Evolutionary conservation across 2,329 filamentous ascomycete species (phyloP).

Genomic region (Aplosporella prunicola): DNA sequence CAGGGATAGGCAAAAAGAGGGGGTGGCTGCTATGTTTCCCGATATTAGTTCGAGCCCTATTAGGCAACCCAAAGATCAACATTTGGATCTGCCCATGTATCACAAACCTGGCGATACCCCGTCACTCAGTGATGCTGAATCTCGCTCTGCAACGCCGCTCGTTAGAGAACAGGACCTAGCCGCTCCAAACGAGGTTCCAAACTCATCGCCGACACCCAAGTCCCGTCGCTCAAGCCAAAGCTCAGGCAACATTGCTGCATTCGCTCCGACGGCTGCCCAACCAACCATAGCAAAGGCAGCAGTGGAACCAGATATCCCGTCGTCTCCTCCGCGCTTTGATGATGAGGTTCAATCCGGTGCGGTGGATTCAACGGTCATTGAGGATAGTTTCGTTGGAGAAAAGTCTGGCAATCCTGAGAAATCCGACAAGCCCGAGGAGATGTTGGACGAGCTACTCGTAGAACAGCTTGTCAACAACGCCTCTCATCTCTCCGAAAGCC

Average conservation of each 20-base stretch:
- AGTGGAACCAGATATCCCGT: constrained; percentile 8
- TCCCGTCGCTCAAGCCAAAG: constrained; percentile 19
- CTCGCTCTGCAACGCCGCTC: constrained; percentile 31
- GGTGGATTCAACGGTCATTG: constrained; percentile 2
- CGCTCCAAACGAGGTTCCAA: constrained; percentile 37
- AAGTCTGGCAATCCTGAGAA: no score
- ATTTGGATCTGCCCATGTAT: not conserved
- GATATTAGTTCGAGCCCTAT: constrained; percentile 39
- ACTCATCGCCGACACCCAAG: constrained; percentile 44
- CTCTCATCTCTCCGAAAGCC: not conserved
- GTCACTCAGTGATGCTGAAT: not conserved
- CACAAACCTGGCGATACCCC: not conserved
- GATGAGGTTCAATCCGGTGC: no score
- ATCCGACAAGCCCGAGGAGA: not conserved
- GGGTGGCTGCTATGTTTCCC: constrained; percentile 57
- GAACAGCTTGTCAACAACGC: constrained; percentile 3
- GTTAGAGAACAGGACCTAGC: constrained; percentile 27
- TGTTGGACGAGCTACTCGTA: constrained; percentile 1
- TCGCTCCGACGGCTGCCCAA: no score
- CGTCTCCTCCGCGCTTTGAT: constrained; percentile 15
- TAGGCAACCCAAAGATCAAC: constrained; percentile 8
- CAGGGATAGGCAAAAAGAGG: constrained; percentile 56
- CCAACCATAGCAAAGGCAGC: not conserved
- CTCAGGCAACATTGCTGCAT: not conserved
- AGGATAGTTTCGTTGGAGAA: constrained; percentile 6